Evolutionary conservation across 1,284 basidiomycete species (phyloP).

Genomic region (Stygiomarasmius scandens): DNA sequence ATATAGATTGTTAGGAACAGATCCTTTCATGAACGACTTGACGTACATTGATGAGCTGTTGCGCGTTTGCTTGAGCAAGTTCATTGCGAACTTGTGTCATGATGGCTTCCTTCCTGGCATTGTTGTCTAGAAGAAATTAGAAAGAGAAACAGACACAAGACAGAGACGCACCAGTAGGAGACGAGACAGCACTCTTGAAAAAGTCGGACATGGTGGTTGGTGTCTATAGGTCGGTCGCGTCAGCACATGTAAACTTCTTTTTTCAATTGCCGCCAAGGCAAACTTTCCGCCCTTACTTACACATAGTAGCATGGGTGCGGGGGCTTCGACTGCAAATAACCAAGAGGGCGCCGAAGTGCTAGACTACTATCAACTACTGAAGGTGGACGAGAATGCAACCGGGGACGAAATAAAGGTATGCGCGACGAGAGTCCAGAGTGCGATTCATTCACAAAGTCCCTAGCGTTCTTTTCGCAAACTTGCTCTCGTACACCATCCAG

Average conservation of each 20-base stretch:
- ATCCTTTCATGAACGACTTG: not conserved
- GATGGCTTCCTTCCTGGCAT: slow-evolving; percentile 67
- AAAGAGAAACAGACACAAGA: slow-evolving; percentile 3
- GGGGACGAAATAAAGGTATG: slow-evolving; percentile 86
- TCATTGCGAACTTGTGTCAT: slow-evolving; percentile 73
- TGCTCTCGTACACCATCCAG: slow-evolving; percentile 86
- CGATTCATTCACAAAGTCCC: slow-evolving; percentile 15
- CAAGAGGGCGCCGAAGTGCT: slow-evolving; percentile 34
- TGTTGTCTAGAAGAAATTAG: slow-evolving; percentile 41
- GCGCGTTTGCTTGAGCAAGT: slow-evolving; percentile 74
- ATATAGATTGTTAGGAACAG: too few species aligned
- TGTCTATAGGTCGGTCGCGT: not conserved
- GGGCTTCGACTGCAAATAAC: slow-evolving; percentile 54
- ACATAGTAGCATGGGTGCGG: slow-evolving; percentile 62
- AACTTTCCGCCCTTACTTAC: not conserved
- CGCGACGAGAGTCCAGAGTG: not conserved
- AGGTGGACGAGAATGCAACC: slow-evolving; percentile 79
- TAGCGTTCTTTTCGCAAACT: slow-evolving; percentile 83
- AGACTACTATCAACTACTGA: slow-evolving; percentile 84
- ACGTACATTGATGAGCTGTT: slow-evolving; percentile 79
- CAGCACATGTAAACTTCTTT: not conserved
- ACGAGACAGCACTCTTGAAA: slow-evolving; percentile 38
- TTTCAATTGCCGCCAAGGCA: not conserved
- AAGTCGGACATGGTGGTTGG: slow-evolving; percentile 49
- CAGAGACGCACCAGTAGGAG: slow-evolving; percentile 35